Percentiles rank a stretch among this genome's conserved stretches.
Evolutionary conservation across 148 eudicot genomes (phyloP).

Genomic region (Polygonum maritimum): DNA sequence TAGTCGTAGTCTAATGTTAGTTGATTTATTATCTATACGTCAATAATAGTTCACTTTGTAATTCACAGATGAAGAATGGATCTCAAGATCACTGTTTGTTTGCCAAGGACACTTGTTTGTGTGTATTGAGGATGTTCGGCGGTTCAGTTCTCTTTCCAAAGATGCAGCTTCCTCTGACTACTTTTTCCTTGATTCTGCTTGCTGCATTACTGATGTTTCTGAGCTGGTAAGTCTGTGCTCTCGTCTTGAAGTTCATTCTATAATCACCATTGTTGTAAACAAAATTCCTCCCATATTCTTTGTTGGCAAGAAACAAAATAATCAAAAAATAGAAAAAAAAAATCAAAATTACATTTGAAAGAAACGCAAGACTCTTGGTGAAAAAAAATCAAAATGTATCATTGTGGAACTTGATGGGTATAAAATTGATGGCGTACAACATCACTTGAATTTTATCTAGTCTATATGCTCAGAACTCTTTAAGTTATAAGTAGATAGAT

Average conservation of each 20-base stretch:
- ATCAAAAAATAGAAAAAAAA: neutral
- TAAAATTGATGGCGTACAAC: neutral
- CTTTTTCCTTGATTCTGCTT: conserved; percentile 42
- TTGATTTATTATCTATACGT: neutral
- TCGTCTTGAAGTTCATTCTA: neutral
- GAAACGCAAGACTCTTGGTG: neutral
- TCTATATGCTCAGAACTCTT: neutral
- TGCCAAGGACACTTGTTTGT: conserved; percentile 37
- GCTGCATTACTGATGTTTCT: conserved; percentile 30
- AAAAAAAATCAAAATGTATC: neutral
- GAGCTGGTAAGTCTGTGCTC: conserved; percentile 40
- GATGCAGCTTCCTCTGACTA: conserved; percentile 25
- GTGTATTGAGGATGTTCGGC: conserved; percentile 47
- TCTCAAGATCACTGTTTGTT: conserved; percentile 54
- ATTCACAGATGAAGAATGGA: conserved; percentile 39
- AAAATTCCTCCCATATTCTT: neutral
- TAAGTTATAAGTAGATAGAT: neutral
- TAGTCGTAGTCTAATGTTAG: neutral
- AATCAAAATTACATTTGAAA: neutral
- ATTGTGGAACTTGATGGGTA: neutral
- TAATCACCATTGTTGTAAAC: neutral
- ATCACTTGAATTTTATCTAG: neutral
- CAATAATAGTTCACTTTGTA: neutral
- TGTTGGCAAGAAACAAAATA: neutral
- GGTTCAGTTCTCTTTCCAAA: conserved; percentile 29